Conservation (phyloP, 352 stramenopile species). For the Globisporangium alternatum region DNA sequence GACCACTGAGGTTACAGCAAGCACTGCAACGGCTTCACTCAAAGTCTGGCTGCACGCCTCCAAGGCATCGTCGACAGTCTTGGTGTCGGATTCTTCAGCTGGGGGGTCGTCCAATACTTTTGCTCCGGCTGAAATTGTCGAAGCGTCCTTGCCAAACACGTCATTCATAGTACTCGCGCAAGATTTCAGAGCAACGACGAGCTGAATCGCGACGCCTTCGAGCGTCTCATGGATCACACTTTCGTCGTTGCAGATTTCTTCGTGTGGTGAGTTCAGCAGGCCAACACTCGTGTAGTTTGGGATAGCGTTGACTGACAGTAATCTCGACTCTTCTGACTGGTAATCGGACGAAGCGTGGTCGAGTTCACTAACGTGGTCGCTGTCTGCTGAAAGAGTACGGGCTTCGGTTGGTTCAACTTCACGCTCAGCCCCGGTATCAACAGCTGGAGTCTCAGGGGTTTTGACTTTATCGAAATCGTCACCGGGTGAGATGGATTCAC, state of each 20-base stretch:
- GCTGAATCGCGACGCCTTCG: not conserved
- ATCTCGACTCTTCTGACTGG: not conserved
- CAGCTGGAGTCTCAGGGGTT: not conserved
- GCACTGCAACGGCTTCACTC: not conserved
- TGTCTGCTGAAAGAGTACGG: not conserved
- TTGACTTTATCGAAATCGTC: not conserved
- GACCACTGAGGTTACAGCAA: too few species aligned
- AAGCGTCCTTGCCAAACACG: not conserved
- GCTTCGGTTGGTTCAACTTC: not conserved
- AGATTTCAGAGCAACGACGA: conserved; percentile 1
- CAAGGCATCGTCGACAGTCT: not conserved
- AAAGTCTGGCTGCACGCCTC: not conserved
- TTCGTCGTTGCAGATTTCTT: conserved; percentile 7
- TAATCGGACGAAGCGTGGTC: not conserved
- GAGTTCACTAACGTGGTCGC: not conserved
- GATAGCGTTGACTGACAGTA: not conserved
- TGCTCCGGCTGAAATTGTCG: not conserved
- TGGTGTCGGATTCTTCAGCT: too few species aligned
- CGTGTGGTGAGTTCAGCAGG: conserved; percentile 6
- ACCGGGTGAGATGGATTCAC: not conserved
- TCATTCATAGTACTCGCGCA: not conserved
- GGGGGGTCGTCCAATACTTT: not conserved
- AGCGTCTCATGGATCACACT: conserved; percentile 2
- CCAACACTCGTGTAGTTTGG: not conserved
- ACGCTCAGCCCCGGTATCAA: not conserved